A percentile compares a stretch with the other conserved stretches of the same genome.
phyloP scores from a whole-genome alignment of 768 basidiomycete species.

The Chiua virens region DNA sequence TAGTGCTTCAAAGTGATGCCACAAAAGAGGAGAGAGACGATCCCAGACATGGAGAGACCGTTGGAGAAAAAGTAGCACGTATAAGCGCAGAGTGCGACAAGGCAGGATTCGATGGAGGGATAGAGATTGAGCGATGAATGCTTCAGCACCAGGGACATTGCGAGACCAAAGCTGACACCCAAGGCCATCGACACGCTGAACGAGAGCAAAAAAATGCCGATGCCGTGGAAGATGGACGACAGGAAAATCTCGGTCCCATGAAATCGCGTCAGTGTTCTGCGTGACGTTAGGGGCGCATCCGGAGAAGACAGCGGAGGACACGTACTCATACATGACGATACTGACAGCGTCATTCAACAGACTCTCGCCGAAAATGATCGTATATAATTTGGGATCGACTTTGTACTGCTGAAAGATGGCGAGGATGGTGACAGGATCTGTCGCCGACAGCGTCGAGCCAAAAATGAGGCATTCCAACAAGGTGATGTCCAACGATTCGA shows the following conservation, averaged over 20 bases:
- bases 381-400: slow-evolving; percentile 97
- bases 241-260: slow-evolving; percentile 86
- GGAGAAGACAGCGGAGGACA: slow-evolving; percentile 22
- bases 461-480: slow-evolving; percentile 94
- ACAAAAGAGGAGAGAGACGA: slow-evolving; percentile 96
- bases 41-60: slow-evolving; percentile 90
- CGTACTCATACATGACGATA: slow-evolving; percentile 99
- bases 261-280: slow-evolving; percentile 88
- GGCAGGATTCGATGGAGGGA: slow-evolving; percentile 96
- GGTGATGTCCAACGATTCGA: slow-evolving; percentile 84
- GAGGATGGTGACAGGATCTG: slow-evolving; percentile 96
- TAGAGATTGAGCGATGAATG: slow-evolving; percentile 85
- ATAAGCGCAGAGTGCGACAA: slow-evolving; percentile 92
- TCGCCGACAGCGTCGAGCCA: slow-evolving; percentile 95
- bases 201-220: slow-evolving; percentile 95
- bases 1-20: slow-evolving; percentile 99
- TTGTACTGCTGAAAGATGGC: slow-evolving; percentile 99
- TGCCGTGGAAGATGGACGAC: slow-evolving; percentile 89
- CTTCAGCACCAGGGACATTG: slow-evolving; percentile 89
- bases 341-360: slow-evolving; percentile 98
- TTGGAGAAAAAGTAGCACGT: slow-evolving; percentile 99
- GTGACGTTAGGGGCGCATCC: neutral
- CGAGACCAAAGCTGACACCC: slow-evolving; percentile 88
- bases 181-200: slow-evolving; percentile 95
- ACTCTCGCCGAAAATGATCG: slow-evolving; percentile 96